Conservation (phyloP, 139 green algal genomes). For the Volvox africanus region DNA sequence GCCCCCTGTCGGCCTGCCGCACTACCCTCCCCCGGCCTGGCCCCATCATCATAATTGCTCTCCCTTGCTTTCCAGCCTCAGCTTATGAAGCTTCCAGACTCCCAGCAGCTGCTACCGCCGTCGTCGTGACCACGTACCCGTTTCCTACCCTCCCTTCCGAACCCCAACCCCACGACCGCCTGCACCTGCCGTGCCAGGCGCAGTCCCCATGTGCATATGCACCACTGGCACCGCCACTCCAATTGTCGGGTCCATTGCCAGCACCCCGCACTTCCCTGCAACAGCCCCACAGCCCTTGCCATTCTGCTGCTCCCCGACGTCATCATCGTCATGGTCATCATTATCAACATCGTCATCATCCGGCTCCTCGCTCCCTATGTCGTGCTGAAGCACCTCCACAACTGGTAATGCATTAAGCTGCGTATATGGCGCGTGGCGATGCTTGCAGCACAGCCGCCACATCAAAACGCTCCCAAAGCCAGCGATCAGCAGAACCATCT, state of each 20-base stretch:
- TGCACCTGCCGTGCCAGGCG: not conserved
- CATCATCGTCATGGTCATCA: not conserved
- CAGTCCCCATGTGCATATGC: not conserved
- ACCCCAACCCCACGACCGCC: not conserved
- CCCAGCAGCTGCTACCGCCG: too few relatives aligned
- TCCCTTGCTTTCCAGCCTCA: too few relatives aligned
- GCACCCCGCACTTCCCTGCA: not conserved
- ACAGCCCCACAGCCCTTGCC: not conserved
- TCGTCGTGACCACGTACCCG: not conserved
- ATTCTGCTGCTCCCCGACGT: not conserved
- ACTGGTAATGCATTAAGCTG: constrained; percentile 32
- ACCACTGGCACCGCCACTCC: constrained; percentile 37
- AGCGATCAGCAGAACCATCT: constrained; percentile 15
- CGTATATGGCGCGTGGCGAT: constrained; percentile 24
- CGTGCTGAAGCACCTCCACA: constrained; percentile 15
- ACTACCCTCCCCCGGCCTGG: too few relatives aligned
- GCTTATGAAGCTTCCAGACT: too few relatives aligned
- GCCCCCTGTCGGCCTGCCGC: too few relatives aligned
- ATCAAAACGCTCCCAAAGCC: constrained; percentile 22
- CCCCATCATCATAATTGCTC: too few relatives aligned
- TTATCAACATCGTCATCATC: not conserved
- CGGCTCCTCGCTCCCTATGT: constrained; percentile 36
- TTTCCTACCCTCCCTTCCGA: not conserved
- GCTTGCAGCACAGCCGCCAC: constrained; percentile 39
- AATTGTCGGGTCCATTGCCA: not conserved